A percentile compares a stretch with the other conserved stretches of the same genome.
phyloP scores from a whole-genome alignment of 192 early-diverging fungal genomes.

The Chytriomyces sp. region DNA sequence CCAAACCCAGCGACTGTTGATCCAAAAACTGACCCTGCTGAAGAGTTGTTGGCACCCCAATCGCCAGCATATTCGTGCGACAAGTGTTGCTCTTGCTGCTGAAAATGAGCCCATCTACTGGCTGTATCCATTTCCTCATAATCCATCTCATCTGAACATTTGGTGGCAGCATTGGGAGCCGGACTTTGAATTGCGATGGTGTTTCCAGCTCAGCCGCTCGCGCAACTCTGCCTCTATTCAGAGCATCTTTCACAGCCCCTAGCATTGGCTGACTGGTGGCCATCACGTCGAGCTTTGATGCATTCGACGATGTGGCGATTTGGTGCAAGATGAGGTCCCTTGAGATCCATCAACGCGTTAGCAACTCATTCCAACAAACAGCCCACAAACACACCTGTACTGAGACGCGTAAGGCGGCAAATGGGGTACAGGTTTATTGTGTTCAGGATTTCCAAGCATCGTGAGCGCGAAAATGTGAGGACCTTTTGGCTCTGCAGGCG shows the following conservation, averaged over 20 bases:
- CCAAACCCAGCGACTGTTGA: neutral
- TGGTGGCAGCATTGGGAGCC: neutral
- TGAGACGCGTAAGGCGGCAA: constrained; percentile 48
- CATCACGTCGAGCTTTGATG: neutral
- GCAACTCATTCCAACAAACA: too few species aligned
- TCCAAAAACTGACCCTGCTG: neutral
- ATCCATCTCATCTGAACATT: neutral
- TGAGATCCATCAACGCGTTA: too few species aligned
- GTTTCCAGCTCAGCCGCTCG: neutral
- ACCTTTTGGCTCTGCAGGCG: neutral
- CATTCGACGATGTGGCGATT: too few species aligned
- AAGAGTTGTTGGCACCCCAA: neutral
- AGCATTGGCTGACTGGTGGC: neutral
- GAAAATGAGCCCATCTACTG: neutral
- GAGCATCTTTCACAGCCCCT: neutral
- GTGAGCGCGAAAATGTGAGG: constrained; percentile 23
- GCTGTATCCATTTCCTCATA: neutral
- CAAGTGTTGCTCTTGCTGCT: neutral
- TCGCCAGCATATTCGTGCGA: neutral
- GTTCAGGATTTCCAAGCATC: constrained; percentile 26
- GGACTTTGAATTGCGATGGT: neutral
- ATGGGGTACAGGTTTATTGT: constrained; percentile 7
- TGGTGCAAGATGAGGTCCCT: constrained; percentile 45
- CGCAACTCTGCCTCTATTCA: neutral
- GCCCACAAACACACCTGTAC: too few species aligned